A percentile compares a stretch with the other conserved stretches of the same genome.
These are phyloP conservation scores for Tolypocladium endophyticum DNA, from an alignment of 2,329 filamentous ascomycete genomes.

Conservation along the genomic window DNA sequence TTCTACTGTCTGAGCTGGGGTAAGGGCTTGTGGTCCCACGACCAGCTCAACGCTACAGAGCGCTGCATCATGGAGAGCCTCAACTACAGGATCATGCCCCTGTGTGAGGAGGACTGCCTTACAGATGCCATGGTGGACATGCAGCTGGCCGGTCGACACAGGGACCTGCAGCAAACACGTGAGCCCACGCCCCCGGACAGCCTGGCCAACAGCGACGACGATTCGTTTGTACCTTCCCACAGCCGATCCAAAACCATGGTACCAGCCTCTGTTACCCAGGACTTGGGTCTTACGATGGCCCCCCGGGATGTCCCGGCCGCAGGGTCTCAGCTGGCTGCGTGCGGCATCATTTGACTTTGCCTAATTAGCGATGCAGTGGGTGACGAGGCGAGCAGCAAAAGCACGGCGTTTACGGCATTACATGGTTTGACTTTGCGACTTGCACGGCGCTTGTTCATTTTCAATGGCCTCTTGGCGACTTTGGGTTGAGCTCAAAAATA, in stretches of 20 bases:
- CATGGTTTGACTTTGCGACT: slow-evolving; percentile 1
- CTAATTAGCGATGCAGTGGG: not conserved
- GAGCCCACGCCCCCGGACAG: slow-evolving; percentile 19
- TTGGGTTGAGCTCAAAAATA: not conserved
- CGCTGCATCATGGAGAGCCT: slow-evolving; percentile 54
- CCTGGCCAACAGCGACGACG: slow-evolving; percentile 14
- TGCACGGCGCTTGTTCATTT: slow-evolving; percentile 6
- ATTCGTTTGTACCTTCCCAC: slow-evolving; percentile 18
- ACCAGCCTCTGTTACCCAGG: slow-evolving; percentile 10
- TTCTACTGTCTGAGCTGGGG: slow-evolving; percentile 47
- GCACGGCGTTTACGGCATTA: not conserved
- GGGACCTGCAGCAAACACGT: slow-evolving; percentile 11
- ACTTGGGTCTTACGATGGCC: slow-evolving; percentile 14
- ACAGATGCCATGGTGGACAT: slow-evolving; percentile 52
- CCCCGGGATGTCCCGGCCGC: slow-evolving; percentile 13
- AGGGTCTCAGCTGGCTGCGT: slow-evolving; percentile 5
- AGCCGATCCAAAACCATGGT: slow-evolving; percentile 24
- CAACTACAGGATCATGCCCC: slow-evolving; percentile 50
- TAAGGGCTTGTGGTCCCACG: slow-evolving; percentile 43
- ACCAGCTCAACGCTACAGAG: slow-evolving; percentile 55
- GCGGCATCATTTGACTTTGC: not conserved
- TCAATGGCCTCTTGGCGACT: not conserved
- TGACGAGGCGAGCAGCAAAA: not conserved
- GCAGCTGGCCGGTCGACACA: slow-evolving; percentile 40
- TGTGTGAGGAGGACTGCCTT: slow-evolving; percentile 46